phyloP scores from a whole-genome alignment of 2,329 filamentous ascomycete species.

The Pseudovirgaria hyperparasitica region DNA sequence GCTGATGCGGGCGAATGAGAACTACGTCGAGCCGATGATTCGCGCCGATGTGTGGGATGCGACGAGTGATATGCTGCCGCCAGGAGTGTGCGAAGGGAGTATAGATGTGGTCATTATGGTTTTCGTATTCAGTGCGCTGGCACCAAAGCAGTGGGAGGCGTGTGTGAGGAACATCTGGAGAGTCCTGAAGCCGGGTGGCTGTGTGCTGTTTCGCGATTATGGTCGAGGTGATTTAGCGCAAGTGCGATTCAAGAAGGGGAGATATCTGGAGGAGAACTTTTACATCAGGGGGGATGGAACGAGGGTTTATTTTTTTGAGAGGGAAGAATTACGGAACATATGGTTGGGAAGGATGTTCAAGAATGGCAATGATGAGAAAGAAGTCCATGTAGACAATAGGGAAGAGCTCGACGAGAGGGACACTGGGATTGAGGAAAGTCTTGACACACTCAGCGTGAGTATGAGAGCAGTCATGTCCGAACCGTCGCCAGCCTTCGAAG shows the following conservation, averaged over 20 bases:
- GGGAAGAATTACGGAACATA: conserved; percentile 65
- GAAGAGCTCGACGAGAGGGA: too few relatives aligned
- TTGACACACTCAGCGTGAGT: conserved; percentile 3
- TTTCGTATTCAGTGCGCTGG: conserved; percentile 91
- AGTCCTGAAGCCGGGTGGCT: conserved; percentile 82
- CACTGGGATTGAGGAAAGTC: too few relatives aligned
- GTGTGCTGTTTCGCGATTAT: conserved; percentile 92
- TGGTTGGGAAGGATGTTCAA: conserved; percentile 45
- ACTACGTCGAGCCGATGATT: conserved; percentile 60
- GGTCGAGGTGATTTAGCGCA: conserved; percentile 90
- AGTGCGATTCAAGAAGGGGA: conserved; percentile 90
- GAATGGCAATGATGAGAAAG: conserved; percentile 3
- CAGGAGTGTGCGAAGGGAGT: conserved; percentile 60
- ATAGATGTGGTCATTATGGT: conserved; percentile 91
- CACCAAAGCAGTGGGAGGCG: conserved; percentile 70
- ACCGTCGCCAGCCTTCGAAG: conserved; percentile 40
- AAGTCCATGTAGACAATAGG: conserved; percentile 1
- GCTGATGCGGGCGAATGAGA: conserved; percentile 69
- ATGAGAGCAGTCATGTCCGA: conserved; percentile 14
- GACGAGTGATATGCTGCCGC: conserved; percentile 53
- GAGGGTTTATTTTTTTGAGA: conserved; percentile 93
- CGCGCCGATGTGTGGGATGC: conserved; percentile 94
- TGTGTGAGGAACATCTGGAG: conserved; percentile 71
- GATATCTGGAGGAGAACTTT: conserved; percentile 93
- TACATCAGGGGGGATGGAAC: conserved; percentile 94